These are phyloP conservation scores for Austroboletus niveus DNA, from an alignment of 1,284 basidiomycete species.

Conservation along the genomic window DNA sequence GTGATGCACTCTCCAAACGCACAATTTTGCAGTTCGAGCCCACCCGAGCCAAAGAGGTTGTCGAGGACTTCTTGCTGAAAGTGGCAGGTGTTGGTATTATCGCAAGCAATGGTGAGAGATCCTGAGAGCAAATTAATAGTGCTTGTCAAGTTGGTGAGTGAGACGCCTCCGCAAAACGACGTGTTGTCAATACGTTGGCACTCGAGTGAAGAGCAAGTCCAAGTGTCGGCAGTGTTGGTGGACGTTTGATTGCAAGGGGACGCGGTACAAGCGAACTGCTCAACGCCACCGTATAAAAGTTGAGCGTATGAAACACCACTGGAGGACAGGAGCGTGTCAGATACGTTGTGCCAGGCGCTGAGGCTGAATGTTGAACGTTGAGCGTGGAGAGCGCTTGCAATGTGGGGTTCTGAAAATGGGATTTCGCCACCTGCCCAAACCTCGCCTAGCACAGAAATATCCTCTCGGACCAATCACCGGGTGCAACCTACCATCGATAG, in stretches of 20 bases:
- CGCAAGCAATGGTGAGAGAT: slow-evolving; percentile 66
- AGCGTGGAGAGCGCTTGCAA: slow-evolving; percentile 74
- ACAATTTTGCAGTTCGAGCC: slow-evolving; percentile 71
- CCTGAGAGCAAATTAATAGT: slow-evolving; percentile 62
- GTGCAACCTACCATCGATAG: too few species aligned
- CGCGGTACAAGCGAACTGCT: slow-evolving; percentile 82
- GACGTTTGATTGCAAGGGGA: slow-evolving; percentile 64
- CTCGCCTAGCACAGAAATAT: too few species aligned
- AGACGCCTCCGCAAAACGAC: slow-evolving; percentile 68
- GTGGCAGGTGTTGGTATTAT: slow-evolving; percentile 54
- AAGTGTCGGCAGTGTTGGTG: slow-evolving; percentile 43
- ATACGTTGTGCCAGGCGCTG: slow-evolving; percentile 54
- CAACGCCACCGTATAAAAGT: slow-evolving; percentile 79
- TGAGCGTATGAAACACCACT: slow-evolving; percentile 71
- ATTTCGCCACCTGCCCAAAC: too few species aligned
- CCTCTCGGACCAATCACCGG: too few species aligned
- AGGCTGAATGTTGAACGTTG: slow-evolving; percentile 72
- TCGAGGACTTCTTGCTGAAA: slow-evolving; percentile 75
- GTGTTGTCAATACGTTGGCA: slow-evolving; percentile 73
- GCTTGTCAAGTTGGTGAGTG: slow-evolving; percentile 48
- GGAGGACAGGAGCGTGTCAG: slow-evolving; percentile 43
- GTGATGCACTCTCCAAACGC: slow-evolving; percentile 83
- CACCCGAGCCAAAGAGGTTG: slow-evolving; percentile 66
- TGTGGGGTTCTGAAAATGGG: slow-evolving; percentile 63
- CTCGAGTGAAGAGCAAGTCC: slow-evolving; percentile 67